Evolutionary conservation across 148 eudicot genomes (phyloP).

Genomic region (Rhododendron simsii): DNA sequence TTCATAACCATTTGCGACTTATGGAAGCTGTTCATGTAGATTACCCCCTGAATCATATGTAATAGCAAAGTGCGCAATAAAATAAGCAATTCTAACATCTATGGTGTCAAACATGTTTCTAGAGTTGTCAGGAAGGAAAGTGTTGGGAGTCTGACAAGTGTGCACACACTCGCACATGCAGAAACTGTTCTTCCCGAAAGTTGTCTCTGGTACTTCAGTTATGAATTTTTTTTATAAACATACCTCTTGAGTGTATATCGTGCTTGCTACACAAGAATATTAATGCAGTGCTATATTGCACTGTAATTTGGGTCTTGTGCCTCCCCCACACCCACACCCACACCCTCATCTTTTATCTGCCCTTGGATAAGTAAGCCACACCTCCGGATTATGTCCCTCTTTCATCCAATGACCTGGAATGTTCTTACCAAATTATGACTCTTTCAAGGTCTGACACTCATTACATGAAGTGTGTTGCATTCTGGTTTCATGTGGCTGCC

Average conservation of each 20-base stretch:
- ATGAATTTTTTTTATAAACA: background rate
- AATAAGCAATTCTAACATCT: background rate
- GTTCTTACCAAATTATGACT: background rate
- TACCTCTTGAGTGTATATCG: background rate
- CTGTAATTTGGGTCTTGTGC: background rate
- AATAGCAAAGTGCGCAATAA: background rate
- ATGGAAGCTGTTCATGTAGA: background rate
- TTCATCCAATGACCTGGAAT: conserved; percentile 2
- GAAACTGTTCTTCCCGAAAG: background rate
- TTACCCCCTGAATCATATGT: background rate
- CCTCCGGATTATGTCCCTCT: background rate
- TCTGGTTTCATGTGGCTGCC: background rate
- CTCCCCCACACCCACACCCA: background rate
- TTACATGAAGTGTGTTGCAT: background rate
- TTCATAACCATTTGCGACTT: background rate
- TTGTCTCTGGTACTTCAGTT: background rate
- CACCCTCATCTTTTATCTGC: background rate
- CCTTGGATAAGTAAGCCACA: background rate
- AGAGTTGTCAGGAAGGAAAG: background rate
- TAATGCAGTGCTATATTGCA: background rate
- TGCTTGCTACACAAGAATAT: background rate
- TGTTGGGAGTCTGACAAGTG: background rate
- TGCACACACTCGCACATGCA: background rate
- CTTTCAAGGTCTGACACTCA: background rate
- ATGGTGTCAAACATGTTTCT: background rate